Evolutionary conservation across 805 yeast genomes (phyloP).

Genomic region (Cyberlindnera japonica): DNA sequence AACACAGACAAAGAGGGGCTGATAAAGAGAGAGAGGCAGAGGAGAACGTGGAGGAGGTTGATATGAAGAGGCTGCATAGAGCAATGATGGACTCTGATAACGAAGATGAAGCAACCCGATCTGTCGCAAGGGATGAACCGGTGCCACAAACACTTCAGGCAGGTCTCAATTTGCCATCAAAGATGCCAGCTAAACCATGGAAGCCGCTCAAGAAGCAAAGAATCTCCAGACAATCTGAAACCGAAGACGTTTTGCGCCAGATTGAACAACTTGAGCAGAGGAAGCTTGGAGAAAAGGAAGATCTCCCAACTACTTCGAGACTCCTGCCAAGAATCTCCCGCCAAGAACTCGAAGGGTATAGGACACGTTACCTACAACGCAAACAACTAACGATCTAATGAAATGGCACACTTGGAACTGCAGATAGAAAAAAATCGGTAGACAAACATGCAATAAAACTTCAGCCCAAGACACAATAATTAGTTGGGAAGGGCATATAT

Average conservation of each 20-base stretch:
- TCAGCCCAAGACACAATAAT: no score
- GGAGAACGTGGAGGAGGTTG: slow-evolving; percentile 1
- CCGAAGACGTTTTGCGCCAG: slow-evolving; percentile 6
- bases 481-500: no score
- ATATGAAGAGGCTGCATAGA: slow-evolving; percentile 5
- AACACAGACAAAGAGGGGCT: slow-evolving; percentile 22
- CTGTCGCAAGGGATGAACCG: neutral
- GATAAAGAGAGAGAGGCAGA: slow-evolving; percentile 8
- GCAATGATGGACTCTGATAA: slow-evolving; percentile 4
- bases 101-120: neutral
- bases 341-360: slow-evolving; percentile 15
- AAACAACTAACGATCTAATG: no score
- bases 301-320: slow-evolving; percentile 9
- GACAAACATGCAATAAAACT: neutral
- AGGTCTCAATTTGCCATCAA: slow-evolving; percentile 3
- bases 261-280: slow-evolving; percentile 4
- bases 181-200: neutral
- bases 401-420: no score
- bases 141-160: slow-evolving; percentile 1
- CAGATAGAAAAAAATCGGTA: no score
- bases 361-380: slow-evolving; percentile 17
- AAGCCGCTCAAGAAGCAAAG: slow-evolving; percentile 1
- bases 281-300: neutral
- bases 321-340: slow-evolving; percentile 20
- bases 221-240: slow-evolving; percentile 8